A percentile compares a stretch with the other conserved stretches of the same genome.
phyloP scores from a whole-genome alignment of 2,329 filamentous ascomycete species.

The Coniochaeta sp. region DNA sequence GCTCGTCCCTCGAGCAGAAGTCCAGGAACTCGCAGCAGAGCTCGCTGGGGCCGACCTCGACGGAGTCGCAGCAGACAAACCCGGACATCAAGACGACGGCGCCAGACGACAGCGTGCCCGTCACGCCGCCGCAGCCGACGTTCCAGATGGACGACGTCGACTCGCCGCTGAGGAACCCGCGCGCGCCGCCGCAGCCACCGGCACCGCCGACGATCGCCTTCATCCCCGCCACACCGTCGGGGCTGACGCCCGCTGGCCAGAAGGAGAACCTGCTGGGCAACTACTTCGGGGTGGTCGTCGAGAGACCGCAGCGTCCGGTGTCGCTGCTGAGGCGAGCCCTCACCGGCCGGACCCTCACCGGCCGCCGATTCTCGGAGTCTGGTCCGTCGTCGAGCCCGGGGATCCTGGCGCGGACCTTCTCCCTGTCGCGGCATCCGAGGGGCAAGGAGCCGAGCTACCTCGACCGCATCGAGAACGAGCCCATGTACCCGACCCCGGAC shows the following conservation, averaged over 20 bases:
- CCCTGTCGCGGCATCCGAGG: constrained; percentile 37
- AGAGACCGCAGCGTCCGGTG: constrained; percentile 35
- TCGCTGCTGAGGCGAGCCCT: constrained; percentile 50
- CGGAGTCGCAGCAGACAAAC: constrained; percentile 7
- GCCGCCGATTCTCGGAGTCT: constrained; percentile 39
- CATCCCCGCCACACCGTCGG: constrained; percentile 56
- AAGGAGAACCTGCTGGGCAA: constrained; percentile 45
- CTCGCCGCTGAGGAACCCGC: constrained; percentile 55
- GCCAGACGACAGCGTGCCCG: constrained; percentile 30
- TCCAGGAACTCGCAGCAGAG: neutral
- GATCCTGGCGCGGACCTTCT: constrained; percentile 44
- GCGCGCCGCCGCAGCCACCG: constrained; percentile 37
- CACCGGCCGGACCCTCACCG: constrained; percentile 43
- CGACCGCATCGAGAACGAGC: constrained; percentile 14
- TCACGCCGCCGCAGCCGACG: constrained; percentile 44
- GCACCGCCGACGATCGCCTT: constrained; percentile 45
- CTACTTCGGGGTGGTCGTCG: constrained; percentile 40
- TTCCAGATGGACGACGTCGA: constrained; percentile 48
- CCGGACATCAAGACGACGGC: constrained; percentile 28
- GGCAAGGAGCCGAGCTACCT: constrained; percentile 13
- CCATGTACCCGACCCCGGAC: constrained; percentile 32
- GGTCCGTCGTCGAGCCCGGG: constrained; percentile 30
- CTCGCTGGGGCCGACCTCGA: neutral
- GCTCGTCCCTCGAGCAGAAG: constrained; percentile 25
- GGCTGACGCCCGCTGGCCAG: constrained; percentile 46